These are phyloP conservation scores for Barnettozyma sp. DNA, from an alignment of 805 yeast species.

Conservation along the genomic window DNA sequence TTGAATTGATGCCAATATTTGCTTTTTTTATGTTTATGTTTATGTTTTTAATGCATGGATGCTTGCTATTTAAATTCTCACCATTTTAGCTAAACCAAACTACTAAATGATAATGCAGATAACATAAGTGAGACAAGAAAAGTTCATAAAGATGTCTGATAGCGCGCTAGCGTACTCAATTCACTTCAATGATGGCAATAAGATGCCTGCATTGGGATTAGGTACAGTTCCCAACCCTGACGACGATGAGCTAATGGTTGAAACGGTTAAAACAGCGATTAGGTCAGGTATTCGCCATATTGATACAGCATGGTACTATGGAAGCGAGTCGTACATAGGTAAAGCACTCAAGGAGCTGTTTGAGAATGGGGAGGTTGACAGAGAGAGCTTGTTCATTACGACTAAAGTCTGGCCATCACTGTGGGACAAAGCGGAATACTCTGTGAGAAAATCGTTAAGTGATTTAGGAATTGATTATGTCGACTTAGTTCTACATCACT, in stretches of 20 bases:
- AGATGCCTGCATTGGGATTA: conserved; percentile 61
- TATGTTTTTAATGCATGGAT: too few species aligned
- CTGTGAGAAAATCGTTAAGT: conserved; percentile 50
- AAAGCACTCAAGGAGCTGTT: conserved; percentile 43
- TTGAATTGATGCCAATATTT: too few species aligned
- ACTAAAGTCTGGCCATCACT: conserved; percentile 64
- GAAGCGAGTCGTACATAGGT: conserved; percentile 54
- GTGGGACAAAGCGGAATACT: conserved; percentile 43
- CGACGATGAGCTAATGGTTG: conserved; percentile 38
- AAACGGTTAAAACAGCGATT: conserved; percentile 34
- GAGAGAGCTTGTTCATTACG: conserved; percentile 61
- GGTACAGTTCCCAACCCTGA: conserved; percentile 56
- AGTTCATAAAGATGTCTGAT: too few species aligned
- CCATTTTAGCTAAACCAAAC: too few species aligned
- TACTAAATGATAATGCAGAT: background rate
- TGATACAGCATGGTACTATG: conserved; percentile 68
- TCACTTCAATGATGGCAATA: conserved; percentile 46
- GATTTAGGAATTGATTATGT: conserved; percentile 66
- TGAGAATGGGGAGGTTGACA: conserved; percentile 31
- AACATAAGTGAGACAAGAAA: too few species aligned
- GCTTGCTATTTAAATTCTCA: too few species aligned
- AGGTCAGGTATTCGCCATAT: conserved; percentile 62
- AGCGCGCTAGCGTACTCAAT: too few species aligned
- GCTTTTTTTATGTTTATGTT: too few species aligned
- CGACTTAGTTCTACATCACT: conserved; percentile 72